phyloP scores from a whole-genome alignment of 768 basidiomycete species.

The Clavulina sp. region DNA sequence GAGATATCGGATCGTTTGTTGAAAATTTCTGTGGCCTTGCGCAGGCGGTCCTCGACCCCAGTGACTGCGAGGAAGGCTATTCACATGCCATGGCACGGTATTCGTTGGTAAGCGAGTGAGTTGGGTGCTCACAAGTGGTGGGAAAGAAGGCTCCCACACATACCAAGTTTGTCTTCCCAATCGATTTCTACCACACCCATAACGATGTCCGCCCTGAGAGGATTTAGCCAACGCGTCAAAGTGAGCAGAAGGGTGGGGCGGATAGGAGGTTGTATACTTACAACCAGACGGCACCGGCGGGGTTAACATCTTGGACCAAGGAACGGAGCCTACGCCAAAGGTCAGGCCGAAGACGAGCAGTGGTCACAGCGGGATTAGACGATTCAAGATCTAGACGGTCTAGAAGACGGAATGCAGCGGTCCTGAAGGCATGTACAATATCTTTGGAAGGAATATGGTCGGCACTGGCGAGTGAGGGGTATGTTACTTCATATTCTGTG shows the following conservation, averaged over 20 bases:
- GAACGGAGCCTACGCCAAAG: conserved; percentile 6
- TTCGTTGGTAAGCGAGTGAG: too few relatives aligned
- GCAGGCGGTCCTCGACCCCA: conserved; percentile 43
- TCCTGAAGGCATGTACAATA: conserved; percentile 25
- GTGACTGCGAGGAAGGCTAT: conserved; percentile 32
- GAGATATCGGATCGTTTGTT: conserved; percentile 59
- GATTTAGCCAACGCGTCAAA: conserved; percentile 26
- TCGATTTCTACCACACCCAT: conserved; percentile 41
- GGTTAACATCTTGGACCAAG: conserved; percentile 3
- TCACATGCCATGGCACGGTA: conserved; percentile 5
- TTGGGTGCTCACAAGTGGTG: conserved; percentile 21
- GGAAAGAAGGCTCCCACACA: conserved; percentile 15
- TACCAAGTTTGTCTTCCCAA: conserved; percentile 56
- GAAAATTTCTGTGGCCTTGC: conserved; percentile 51
- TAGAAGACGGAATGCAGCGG: neutral
- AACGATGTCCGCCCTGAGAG: conserved; percentile 67
- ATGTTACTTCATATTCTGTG: conserved; percentile 16
- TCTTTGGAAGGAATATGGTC: conserved; percentile 45
- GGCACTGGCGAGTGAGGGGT: conserved; percentile 22
- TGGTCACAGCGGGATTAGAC: neutral
- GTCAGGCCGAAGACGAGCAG: neutral
- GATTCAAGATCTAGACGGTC: neutral
- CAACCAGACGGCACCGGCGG: conserved; percentile 2
- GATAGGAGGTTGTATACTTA: neutral
- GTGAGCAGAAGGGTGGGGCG: neutral